phyloP scores from a whole-genome alignment of 352 stramenopile species.

The Pilasporangium apinafurcum region DNA sequence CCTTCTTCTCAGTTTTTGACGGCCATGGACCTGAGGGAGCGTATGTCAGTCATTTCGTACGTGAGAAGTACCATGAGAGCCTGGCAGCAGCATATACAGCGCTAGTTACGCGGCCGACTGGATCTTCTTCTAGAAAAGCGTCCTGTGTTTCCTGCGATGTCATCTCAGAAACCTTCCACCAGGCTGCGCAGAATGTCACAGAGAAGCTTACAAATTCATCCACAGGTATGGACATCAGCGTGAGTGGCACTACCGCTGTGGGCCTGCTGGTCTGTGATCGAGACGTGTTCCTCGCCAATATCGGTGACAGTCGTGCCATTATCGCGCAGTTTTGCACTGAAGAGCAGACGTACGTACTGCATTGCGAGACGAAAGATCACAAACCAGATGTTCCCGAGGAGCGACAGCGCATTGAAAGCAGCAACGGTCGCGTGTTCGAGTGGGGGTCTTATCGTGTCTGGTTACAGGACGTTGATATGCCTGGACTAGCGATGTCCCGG shows the following conservation, averaged over 20 bases:
- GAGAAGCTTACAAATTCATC: constrained; percentile 30
- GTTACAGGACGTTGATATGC: constrained; percentile 82
- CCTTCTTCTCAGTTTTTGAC: constrained; percentile 76
- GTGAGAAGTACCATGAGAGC: constrained; percentile 56
- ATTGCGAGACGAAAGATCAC: constrained; percentile 71
- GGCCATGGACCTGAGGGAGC: constrained; percentile 71
- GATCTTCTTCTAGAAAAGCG: background rate
- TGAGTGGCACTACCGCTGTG: constrained; percentile 74
- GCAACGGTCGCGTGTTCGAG: constrained; percentile 77
- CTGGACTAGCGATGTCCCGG: constrained; percentile 78
- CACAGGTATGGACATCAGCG: constrained; percentile 72
- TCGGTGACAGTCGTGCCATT: constrained; percentile 69
- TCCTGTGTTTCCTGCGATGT: constrained; percentile 30
- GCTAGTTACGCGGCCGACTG: background rate
- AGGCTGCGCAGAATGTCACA: constrained; percentile 27
- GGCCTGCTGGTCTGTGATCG: constrained; percentile 47
- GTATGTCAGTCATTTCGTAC: constrained; percentile 66
- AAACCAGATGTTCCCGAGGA: constrained; percentile 73
- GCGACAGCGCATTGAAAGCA: constrained; percentile 52
- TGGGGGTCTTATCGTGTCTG: constrained; percentile 76
- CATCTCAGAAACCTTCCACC: constrained; percentile 45
- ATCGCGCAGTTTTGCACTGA: constrained; percentile 30
- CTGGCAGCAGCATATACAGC: constrained; percentile 31
- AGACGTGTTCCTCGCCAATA: constrained; percentile 65
- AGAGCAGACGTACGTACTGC: constrained; percentile 32